Evolutionary conservation across 805 yeast species (phyloP).

Genomic region (Candida qinlingensis): DNA sequence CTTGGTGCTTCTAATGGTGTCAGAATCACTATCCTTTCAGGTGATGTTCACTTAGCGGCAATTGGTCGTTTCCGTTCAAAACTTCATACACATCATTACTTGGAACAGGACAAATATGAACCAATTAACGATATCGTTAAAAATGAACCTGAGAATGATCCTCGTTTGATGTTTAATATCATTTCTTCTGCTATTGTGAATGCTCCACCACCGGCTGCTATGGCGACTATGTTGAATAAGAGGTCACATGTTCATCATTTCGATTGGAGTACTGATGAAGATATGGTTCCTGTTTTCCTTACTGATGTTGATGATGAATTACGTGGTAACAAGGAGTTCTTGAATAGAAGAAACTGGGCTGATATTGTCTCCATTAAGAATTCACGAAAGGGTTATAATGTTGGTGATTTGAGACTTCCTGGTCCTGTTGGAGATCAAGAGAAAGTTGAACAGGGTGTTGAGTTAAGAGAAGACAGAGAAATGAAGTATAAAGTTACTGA

Average conservation of each 20-base stretch:
- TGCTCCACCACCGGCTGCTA: conserved; percentile 87
- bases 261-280: conserved; percentile 65
- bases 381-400: conserved; percentile 18
- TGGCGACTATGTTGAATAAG: conserved; percentile 68
- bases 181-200: conserved; percentile 88
- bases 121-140: conserved; percentile 36
- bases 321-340: conserved; percentile 45
- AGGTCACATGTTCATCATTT: conserved; percentile 64
- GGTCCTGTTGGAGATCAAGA: conserved; percentile 30
- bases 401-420: conserved; percentile 34
- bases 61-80: conserved; percentile 70
- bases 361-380: conserved; percentile 55
- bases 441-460: conserved; percentile 1
- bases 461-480: conserved; percentile 27
- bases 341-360: conserved; percentile 69
- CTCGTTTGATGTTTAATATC: conserved; percentile 73
- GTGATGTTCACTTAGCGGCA: conserved; percentile 91
- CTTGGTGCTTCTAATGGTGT: conserved; percentile 62
- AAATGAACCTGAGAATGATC: conserved; percentile 59
- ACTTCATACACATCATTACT: conserved; percentile 38
- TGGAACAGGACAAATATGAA: conserved; percentile 29
- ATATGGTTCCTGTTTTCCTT: conserved; percentile 67
- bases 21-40: conserved; percentile 79
- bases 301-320: conserved; percentile 49
- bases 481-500: conserved; percentile 50